Conservation (phyloP, 257 asterid genomes). For the Perilla frutescens region DNA sequence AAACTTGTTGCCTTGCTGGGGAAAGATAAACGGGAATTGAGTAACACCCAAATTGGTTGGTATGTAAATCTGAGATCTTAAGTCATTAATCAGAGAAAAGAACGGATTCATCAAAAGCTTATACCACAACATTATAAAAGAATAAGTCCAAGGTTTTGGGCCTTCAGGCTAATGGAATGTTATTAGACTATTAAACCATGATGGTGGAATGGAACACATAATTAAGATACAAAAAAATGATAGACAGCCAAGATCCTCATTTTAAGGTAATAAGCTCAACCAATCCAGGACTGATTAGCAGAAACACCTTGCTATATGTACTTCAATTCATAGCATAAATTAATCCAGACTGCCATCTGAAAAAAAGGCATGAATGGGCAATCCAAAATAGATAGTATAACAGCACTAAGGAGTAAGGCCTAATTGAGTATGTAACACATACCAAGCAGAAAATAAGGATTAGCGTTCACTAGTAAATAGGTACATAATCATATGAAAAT, state of each 20-base stretch:
- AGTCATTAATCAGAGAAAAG: not conserved
- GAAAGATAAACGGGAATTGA: constrained; percentile 31
- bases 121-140: not conserved
- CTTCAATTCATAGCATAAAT: not conserved
- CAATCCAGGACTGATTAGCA: not conserved
- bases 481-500: constrained; percentile 1
- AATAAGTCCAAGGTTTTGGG: constrained; percentile 5
- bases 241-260: not conserved
- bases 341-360: constrained; percentile 15
- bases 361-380: constrained; percentile 12
- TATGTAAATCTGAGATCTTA: constrained; percentile 1
- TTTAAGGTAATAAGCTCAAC: not conserved
- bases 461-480: not conserved
- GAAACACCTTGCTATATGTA: not conserved
- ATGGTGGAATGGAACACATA: not conserved
- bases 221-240: not conserved
- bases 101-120: constrained; percentile 3
- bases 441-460: constrained; percentile 10
- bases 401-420: not conserved
- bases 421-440: constrained; percentile 14
- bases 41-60: constrained; percentile 9
- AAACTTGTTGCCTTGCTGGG: constrained; percentile 95
- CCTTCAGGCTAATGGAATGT: constrained; percentile 10
- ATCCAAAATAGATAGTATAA: not conserved
- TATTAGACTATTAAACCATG: not conserved